Evolutionary conservation across 2,329 filamentous ascomycete species (phyloP).

Genomic region (Pestalotiopsis sp.): DNA sequence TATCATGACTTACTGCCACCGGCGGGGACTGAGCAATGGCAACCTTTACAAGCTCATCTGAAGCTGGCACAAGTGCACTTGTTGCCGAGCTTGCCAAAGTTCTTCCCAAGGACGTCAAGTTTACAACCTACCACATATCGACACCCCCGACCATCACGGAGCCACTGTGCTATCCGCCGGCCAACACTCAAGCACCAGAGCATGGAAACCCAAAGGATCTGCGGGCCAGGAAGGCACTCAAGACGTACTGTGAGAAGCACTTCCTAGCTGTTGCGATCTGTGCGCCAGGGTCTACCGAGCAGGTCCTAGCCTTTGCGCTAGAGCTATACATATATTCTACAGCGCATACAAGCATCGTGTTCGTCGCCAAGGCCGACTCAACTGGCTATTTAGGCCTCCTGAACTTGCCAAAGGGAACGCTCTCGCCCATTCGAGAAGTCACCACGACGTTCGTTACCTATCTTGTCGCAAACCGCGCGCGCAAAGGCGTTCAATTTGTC

Average conservation of each 20-base stretch:
- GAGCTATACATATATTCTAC: constrained; percentile 90
- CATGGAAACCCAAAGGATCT: constrained; percentile 60
- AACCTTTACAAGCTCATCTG: constrained; percentile 15
- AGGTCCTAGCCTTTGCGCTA: constrained; percentile 78
- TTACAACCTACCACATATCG: constrained; percentile 83
- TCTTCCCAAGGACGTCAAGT: constrained; percentile 56
- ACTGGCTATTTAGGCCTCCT: constrained; percentile 81
- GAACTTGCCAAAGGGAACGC: constrained; percentile 60
- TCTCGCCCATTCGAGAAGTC: constrained; percentile 75
- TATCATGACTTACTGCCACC: background rate
- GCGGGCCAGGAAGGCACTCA: constrained; percentile 31
- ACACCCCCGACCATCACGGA: constrained; percentile 76
- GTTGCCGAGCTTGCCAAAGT: constrained; percentile 46
- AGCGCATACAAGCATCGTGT: constrained; percentile 78
- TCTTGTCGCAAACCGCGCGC: constrained; percentile 68
- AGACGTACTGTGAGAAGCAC: constrained; percentile 85
- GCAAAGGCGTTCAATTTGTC: constrained; percentile 68
- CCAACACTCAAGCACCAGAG: constrained; percentile 43
- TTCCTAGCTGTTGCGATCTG: constrained; percentile 61
- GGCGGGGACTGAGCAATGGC: constrained; percentile 17
- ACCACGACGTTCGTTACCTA: constrained; percentile 76
- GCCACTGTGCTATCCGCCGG: constrained; percentile 79
- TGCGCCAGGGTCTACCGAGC: constrained; percentile 29
- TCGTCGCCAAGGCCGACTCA: constrained; percentile 96
- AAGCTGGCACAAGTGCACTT: constrained; percentile 30